Evolutionary conservation across 139 green algal species (phyloP).

Genomic region (Yamagishiella unicocca): DNA sequence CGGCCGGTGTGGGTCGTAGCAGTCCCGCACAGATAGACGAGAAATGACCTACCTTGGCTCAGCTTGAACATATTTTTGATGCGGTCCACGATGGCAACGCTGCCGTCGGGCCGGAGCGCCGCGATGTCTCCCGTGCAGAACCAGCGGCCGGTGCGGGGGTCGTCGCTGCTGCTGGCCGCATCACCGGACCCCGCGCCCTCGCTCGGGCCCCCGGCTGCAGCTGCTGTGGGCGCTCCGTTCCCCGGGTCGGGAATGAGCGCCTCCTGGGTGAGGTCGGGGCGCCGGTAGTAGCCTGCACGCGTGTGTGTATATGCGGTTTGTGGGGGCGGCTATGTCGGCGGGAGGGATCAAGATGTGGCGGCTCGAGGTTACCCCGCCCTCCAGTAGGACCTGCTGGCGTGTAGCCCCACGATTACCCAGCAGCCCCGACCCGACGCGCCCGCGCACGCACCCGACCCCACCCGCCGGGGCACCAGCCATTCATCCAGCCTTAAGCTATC

Average conservation of each 20-base stretch:
- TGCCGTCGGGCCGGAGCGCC: conserved; percentile 66
- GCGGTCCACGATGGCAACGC: conserved; percentile 93
- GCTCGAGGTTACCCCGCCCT: too few relatives aligned
- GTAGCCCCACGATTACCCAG: too few relatives aligned
- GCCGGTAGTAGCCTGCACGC: conserved; percentile 83
- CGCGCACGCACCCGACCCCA: not conserved
- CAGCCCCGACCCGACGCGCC: not conserved
- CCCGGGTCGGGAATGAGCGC: conserved; percentile 48
- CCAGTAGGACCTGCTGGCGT: too few relatives aligned
- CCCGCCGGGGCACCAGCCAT: too few relatives aligned
- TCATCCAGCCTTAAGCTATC: too few relatives aligned
- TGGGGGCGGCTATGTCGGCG: not conserved
- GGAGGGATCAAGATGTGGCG: not conserved
- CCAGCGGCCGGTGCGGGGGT: conserved; percentile 80
- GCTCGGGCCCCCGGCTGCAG: not conserved
- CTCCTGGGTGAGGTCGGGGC: conserved; percentile 78
- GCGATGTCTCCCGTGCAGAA: conserved; percentile 93
- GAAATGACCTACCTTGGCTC: conserved; percentile 75
- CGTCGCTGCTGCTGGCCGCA: conserved; percentile 43
- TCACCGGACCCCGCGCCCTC: conserved; percentile 37
- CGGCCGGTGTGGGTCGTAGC: too few relatives aligned
- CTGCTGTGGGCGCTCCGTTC: not conserved
- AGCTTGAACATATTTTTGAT: conserved; percentile 99
- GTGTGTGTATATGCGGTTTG: not conserved
- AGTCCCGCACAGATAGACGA: too few relatives aligned